Percentiles rank a stretch among this genome's conserved stretches.
Conservation (phyloP, 768 basidiomycete genomes). For the Ramaria sp. region DNA sequence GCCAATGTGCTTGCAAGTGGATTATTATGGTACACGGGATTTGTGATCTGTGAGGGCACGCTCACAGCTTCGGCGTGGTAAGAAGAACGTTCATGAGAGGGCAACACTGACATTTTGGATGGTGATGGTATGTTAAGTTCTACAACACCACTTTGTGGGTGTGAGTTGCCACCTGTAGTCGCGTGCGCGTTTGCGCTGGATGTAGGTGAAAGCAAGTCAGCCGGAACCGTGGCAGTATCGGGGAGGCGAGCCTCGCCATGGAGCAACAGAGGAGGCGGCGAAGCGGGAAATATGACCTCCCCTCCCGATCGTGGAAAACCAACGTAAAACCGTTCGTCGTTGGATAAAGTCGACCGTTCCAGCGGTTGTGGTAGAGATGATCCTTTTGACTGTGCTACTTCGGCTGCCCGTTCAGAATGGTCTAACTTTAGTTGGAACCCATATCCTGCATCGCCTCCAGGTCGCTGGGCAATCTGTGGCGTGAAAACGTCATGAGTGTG, state of each 20-base stretch:
- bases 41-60: not conserved
- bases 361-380: not conserved
- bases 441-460: not conserved
- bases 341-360: not conserved
- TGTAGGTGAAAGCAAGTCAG: no score
- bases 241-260: no score
- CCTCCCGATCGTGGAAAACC: no score
- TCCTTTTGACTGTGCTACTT: not conserved
- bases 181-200: no score
- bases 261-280: no score
- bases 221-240: no score
- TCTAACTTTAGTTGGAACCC: not conserved
- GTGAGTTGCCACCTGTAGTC: no score
- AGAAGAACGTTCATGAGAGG: not conserved
- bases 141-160: no score
- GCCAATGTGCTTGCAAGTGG: conserved; percentile 16
- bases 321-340: not conserved
- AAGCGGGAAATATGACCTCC: no score
- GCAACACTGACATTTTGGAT: not conserved
- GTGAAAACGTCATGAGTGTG: not conserved
- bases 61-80: not conserved
- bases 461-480: not conserved
- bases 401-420: not conserved
- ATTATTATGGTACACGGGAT: conserved; percentile 1
- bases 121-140: no score